Evolutionary conservation across 305 asterid genomes (phyloP), one percentile per base, ranked within the genome.

Genomic region (Withania somnifera): DNA sequence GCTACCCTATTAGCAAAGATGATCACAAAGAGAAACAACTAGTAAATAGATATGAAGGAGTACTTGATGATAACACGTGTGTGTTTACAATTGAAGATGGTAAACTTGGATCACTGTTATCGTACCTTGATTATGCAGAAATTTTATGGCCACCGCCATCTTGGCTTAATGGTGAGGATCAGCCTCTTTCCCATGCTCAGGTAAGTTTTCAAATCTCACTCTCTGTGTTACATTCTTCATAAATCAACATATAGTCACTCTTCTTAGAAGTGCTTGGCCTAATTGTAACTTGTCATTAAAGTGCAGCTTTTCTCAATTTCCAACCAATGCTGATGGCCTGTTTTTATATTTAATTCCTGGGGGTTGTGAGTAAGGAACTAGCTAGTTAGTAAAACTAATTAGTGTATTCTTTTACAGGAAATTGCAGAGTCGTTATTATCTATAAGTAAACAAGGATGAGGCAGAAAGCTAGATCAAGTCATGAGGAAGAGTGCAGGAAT

Each of bases 131-230:
- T 60, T 81, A 67, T 83, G 88, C 83, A 45, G 79, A 58, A 54
- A 20, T 66, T 34, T 81, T 86, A 26, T 86, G 88, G 88, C 88
- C 86, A 5, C 88, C 88, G 0, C 88, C 88, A 2, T 77, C 80
- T 57, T 86, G 88, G 88, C 77, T 83, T 58, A 69, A 19, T 2
- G 6, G 22, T 14, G 58, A 7, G 22, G 40, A 71, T 22, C 58
- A 42, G 15, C 8, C 40, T 45, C 40, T 13, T 42, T 30, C 58
- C 24, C 14, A 14, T 71, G 57, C 6, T 42, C 58, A 42, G 11
- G 79, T 71, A 47, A 71, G 79, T 69, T 17, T 69, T 42, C 36
- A 13, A 13, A 42, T 57, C 5, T 36, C 40, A 36, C 40, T 36
- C 40, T 36, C 40, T 36, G 7, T 36, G 5, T 36, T n/a, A n/a